These are phyloP conservation scores for Cytauxzoon felis DNA, from an alignment of 169 alveolate species.

Conservation along the genomic window DNA sequence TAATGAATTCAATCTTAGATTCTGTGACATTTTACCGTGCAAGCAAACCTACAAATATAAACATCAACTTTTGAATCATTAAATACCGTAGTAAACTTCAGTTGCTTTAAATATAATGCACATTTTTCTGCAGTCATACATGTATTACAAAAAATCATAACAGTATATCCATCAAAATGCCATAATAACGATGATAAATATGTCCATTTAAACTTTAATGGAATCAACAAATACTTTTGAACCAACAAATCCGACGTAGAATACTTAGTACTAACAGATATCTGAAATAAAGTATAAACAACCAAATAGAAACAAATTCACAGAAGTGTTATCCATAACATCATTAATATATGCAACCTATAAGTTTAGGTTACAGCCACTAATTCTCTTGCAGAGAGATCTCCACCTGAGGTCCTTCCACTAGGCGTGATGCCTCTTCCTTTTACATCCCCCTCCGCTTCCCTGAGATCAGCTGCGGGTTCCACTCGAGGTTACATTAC, in stretches of 20 bases:
- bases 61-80: too few species aligned
- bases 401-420: too few species aligned
- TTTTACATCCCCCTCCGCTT: too few species aligned
- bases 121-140: conserved; percentile 85
- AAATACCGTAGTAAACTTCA: conserved; percentile 84
- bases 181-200: conserved; percentile 69
- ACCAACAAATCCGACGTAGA: conserved; percentile 88
- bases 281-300: conserved; percentile 5
- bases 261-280: conserved; percentile 78
- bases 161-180: conserved; percentile 55
- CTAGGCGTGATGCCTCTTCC: too few species aligned
- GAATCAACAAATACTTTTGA: conserved; percentile 90
- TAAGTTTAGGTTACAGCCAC: too few species aligned
- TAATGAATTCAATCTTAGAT: conserved; percentile 90
- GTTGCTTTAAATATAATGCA: conserved; percentile 83
- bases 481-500: too few species aligned
- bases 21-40: conserved; percentile 94
- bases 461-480: too few species aligned
- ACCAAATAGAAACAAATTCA: too few species aligned
- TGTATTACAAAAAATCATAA: conserved; percentile 92
- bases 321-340: too few species aligned
- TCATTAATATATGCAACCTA: too few species aligned
- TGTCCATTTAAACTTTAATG: conserved; percentile 91
- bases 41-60: conserved; percentile 69
- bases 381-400: too few species aligned